A percentile compares a stretch with the other conserved stretches of the same genome.
Evolutionary conservation across 441 rosid genomes (phyloP).

Genomic region (Aleurites moluccanus): DNA sequence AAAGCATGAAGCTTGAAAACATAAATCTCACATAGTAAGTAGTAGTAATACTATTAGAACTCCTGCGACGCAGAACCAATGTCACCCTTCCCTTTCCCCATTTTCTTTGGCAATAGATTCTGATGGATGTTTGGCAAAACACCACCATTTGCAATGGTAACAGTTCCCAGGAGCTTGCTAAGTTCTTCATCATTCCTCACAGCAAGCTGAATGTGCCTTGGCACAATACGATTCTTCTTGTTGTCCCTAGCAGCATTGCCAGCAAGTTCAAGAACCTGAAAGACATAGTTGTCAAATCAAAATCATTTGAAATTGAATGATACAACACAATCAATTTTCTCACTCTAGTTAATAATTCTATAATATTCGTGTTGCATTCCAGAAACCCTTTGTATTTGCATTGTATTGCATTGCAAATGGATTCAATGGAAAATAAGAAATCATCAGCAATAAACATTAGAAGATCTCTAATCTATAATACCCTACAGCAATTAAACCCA

Average conservation of each 20-base stretch:
- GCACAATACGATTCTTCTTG: slow-evolving; percentile 56
- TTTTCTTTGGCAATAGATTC: slow-evolving; percentile 45
- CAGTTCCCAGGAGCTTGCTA: slow-evolving; percentile 54
- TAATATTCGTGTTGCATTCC: too few relatives aligned
- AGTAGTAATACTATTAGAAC: slow-evolving; percentile 29
- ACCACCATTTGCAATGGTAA: slow-evolving; percentile 61
- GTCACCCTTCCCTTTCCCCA: slow-evolving; percentile 44
- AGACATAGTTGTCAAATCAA: neutral
- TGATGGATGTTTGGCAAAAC: slow-evolving; percentile 58
- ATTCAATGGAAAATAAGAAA: neutral
- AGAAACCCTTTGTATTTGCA: too few relatives aligned
- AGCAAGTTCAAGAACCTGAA: slow-evolving; percentile 55
- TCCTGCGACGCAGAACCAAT: slow-evolving; percentile 56
- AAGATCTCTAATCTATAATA: neutral
- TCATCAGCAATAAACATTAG: neutral
- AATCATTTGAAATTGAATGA: too few relatives aligned
- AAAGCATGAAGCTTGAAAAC: neutral
- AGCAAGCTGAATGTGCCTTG: slow-evolving; percentile 63
- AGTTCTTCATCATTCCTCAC: slow-evolving; percentile 59
- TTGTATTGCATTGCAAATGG: neutral
- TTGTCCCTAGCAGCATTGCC: slow-evolving; percentile 65
- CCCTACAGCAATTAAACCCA: neutral
- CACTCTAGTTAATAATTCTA: neutral
- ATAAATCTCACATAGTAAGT: neutral
- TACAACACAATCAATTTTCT: neutral